Base-by-base conservation (phyloP, 2,329 filamentous ascomycete genomes). In the Colletotrichum ledebouriae region DNA sequence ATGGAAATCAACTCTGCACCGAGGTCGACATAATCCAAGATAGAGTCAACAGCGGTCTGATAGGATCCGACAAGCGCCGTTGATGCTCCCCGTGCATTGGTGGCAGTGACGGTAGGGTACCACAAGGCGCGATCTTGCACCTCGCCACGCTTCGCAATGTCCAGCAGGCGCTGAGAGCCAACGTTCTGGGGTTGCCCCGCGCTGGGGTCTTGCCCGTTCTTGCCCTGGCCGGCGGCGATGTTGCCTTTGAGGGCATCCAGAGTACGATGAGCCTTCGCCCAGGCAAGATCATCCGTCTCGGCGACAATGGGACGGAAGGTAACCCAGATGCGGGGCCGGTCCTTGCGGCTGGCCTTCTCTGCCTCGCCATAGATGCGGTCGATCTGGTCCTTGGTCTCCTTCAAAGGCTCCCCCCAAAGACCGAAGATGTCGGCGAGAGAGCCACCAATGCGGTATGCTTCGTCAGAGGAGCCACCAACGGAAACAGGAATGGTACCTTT, bases 381-480 rank as follows among this genome's bases (percentile, higher is more conserved):
- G 71, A 90, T 88, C 74, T 90, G 87, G 72, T 89, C 81, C 76
- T 86, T 87, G 0, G 87, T 89, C 73, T 90, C 87, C 76, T 89
- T 88, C 2, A 89, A 78, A 1, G 87, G 87, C 73, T 90, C 87
- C 11, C 87, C 87, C 87, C 87, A 90, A 4, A 90, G 83, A 0
- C 87, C 87, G 70, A 89, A 89, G 72, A 90, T 90, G 70, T 90
- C 87, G 33, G 83, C 87, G 2, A 89, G 79, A 0, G 83, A 78
- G 33, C 87, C 87, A 25, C 87, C 87, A 44, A 89, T 80, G 22
- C 87, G 84, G 75, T 89, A 89, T 0, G 87, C 87, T 4, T 86
- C 86, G 17, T 85, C 82, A 0, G 86, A 89, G 0, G 86, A 88
- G 0, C 87, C 87, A 10, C 87, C 87, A 0, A 89, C 86, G 0